Evolutionary conservation across 2,329 filamentous ascomycete species (phyloP).

Genomic region (Apiospora aurea): DNA sequence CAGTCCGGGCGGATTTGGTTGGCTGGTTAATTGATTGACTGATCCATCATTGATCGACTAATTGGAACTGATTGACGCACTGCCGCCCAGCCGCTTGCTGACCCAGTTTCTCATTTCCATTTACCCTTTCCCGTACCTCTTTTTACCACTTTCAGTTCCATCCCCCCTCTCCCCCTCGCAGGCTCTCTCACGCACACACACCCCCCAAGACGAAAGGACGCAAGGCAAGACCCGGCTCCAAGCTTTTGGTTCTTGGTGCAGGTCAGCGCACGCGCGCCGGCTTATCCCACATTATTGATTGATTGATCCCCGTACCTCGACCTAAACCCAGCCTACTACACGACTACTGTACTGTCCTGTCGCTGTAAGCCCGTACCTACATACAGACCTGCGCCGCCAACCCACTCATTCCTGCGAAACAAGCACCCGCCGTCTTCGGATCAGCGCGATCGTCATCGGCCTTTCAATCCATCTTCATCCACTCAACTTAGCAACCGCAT

Average conservation of each 20-base stretch:
- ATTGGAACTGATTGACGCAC: conserved; percentile 20
- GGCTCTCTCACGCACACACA: not conserved
- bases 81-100: conserved; percentile 20
- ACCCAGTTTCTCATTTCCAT: conserved; percentile 22
- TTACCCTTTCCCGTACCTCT: conserved; percentile 11
- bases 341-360: conserved; percentile 21
- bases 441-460: conserved; percentile 40
- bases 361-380: conserved; percentile 10
- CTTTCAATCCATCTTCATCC: conserved; percentile 13
- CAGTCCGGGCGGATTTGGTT: conserved; percentile 9
- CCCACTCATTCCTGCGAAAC: conserved; percentile 33
- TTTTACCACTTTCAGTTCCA: conserved; percentile 14
- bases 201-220: conserved; percentile 15
- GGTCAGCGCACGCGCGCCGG: conserved; percentile 23
- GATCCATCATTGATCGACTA: conserved; percentile 17
- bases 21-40: conserved; percentile 16
- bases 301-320: conserved; percentile 23
- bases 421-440: conserved; percentile 33
- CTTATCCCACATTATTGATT: conserved; percentile 24
- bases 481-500: conserved; percentile 4
- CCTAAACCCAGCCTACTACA: conserved; percentile 13
- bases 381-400: conserved; percentile 26
- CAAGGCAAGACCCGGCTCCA: conserved; percentile 21
- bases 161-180: not conserved
- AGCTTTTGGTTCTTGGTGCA: conserved; percentile 22